A percentile compares a stretch with the other conserved stretches of the same genome.
Conservation (phyloP, 176 grass and related monocot genomes). For the Luzula sylvatica region DNA sequence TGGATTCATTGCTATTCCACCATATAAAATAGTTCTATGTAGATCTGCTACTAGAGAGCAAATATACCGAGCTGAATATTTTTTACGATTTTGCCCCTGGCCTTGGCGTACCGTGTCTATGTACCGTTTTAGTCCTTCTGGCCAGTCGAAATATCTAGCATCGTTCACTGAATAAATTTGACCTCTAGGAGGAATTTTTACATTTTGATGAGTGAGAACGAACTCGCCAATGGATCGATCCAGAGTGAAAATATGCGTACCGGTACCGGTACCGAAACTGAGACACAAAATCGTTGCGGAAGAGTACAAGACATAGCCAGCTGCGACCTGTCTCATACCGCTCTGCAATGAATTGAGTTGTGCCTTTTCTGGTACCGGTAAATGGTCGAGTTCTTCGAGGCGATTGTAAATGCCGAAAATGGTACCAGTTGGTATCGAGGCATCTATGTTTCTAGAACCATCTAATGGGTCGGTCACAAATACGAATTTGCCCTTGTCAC, state of each 20-base stretch:
- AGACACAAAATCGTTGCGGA: constrained; percentile 86
- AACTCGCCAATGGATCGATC: constrained; percentile 72
- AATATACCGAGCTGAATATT: constrained; percentile 85
- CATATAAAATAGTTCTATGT: constrained; percentile 72
- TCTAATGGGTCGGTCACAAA: constrained; percentile 80
- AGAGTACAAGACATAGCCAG: constrained; percentile 81
- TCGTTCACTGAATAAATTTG: constrained; percentile 98
- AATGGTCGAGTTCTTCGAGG: constrained; percentile 62
- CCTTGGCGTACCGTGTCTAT: constrained; percentile 90
- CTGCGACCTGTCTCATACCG: constrained; percentile 44
- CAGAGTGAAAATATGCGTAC: constrained; percentile 74
- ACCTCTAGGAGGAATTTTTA: constrained; percentile 69
- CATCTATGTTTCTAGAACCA: constrained; percentile 91
- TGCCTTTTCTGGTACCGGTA: constrained; percentile 60
- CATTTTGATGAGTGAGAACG: constrained; percentile 70
- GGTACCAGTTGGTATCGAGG: constrained; percentile 87
- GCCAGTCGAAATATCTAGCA: constrained; percentile 87
- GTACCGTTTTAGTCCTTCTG: constrained; percentile 70
- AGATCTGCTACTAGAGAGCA: constrained; percentile 90
- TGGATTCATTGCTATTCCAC: constrained; percentile 88
- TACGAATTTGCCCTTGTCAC: constrained; percentile 39
- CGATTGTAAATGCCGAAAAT: constrained; percentile 85
- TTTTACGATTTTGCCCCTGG: constrained; percentile 80
- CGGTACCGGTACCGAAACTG: constrained; percentile 46
- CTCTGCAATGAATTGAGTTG: constrained; percentile 80